Conservation (phyloP, 2,329 filamentous ascomycete genomes). For the Dactylellina drechsleri region DNA sequence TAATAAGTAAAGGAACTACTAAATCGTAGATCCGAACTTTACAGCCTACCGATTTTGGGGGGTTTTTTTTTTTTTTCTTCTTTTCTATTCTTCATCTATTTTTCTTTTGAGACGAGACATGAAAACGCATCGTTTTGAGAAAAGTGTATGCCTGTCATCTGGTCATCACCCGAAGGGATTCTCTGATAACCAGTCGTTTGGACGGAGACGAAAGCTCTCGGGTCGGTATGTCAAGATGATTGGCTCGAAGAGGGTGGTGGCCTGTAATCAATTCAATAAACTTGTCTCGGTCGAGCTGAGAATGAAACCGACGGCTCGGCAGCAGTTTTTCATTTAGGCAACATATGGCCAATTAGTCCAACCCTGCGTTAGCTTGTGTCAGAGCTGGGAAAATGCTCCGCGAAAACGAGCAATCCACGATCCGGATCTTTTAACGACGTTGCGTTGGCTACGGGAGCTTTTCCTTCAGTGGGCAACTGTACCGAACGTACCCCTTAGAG, state of each 20-base stretch:
- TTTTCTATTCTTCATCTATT: slow-evolving; percentile 3
- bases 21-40: slow-evolving; percentile 39
- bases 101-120: slow-evolving; percentile 11
- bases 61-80: background rate
- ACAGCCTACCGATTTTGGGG: slow-evolving; percentile 9
- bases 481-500: no score
- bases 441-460: slow-evolving; percentile 24
- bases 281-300: slow-evolving; percentile 39
- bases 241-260: slow-evolving; percentile 24
- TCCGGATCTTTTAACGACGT: slow-evolving; percentile 28
- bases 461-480: background rate
- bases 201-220: slow-evolving; percentile 25
- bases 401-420: slow-evolving; percentile 36
- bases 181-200: slow-evolving; percentile 40
- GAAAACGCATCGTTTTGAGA: slow-evolving; percentile 16
- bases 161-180: slow-evolving; percentile 28
- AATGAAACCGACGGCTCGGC: slow-evolving; percentile 46
- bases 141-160: slow-evolving; percentile 38
- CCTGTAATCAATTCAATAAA: background rate
- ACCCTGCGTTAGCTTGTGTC: slow-evolving; percentile 34
- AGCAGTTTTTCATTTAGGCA: slow-evolving; percentile 53
- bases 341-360: slow-evolving; percentile 52
- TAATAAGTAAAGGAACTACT: background rate
- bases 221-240: slow-evolving; percentile 26
- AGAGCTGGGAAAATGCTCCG: slow-evolving; percentile 42